These are phyloP conservation scores for Thielaviopsis populi DNA, from an alignment of 2,329 filamentous ascomycete species.

Conservation along the genomic window DNA sequence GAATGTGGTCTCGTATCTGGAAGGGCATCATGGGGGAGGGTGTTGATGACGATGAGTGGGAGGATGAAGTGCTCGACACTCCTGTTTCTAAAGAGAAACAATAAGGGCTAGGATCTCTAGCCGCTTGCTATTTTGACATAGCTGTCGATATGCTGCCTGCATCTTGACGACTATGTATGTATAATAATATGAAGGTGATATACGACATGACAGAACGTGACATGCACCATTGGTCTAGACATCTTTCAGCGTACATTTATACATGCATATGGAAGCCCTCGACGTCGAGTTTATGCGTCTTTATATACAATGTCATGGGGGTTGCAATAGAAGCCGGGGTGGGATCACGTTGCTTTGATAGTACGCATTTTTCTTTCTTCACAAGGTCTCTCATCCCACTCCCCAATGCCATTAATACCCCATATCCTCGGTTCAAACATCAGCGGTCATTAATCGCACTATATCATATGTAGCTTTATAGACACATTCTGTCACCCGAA, in stretches of 20 bases:
- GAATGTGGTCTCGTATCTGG: constrained; percentile 76
- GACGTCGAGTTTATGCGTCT: background rate
- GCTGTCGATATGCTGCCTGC: background rate
- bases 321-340: background rate
- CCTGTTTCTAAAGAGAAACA: background rate
- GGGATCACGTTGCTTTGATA: background rate
- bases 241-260: background rate
- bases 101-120: background rate
- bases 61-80: constrained; percentile 37
- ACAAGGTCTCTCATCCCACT: too few relatives aligned
- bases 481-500: too few relatives aligned
- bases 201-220: background rate
- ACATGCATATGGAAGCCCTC: background rate
- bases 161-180: background rate
- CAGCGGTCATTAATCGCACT: too few relatives aligned
- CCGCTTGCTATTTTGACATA: background rate
- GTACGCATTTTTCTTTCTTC: background rate
- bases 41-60: constrained; percentile 41
- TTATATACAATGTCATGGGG: background rate
- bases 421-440: too few relatives aligned
- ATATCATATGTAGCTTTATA: too few relatives aligned
- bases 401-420: too few relatives aligned
- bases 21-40: constrained; percentile 45
- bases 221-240: background rate
- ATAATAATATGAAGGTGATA: background rate